Evolutionary conservation across 2,329 filamentous ascomycete genomes (phyloP).

Genomic region (Ascocoryne sarcoides): DNA sequence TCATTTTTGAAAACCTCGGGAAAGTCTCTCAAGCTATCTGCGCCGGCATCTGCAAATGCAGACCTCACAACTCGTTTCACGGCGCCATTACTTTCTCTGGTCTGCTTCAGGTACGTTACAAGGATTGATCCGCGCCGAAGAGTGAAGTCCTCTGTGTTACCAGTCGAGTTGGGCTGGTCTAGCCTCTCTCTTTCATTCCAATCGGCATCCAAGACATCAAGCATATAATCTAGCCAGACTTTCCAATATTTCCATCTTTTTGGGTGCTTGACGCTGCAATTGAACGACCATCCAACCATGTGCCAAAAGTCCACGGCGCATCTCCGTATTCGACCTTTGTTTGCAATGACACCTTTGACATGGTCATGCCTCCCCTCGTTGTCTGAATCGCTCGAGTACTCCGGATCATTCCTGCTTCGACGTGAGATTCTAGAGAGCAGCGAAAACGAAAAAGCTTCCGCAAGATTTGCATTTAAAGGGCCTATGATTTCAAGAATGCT

Average conservation of each 20-base stretch:
- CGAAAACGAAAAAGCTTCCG: slow-evolving; percentile 62
- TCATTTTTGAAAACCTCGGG: slow-evolving; percentile 62
- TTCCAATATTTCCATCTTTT: slow-evolving; percentile 76
- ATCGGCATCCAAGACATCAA: slow-evolving; percentile 68
- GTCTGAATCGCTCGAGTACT: slow-evolving; percentile 32
- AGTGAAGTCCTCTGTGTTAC: slow-evolving; percentile 23
- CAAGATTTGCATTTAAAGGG: slow-evolving; percentile 59
- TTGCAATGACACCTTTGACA: slow-evolving; percentile 51
- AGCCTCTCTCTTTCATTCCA: slow-evolving; percentile 48
- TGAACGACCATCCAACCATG: slow-evolving; percentile 84
- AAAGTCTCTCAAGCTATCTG: slow-evolving; percentile 45
- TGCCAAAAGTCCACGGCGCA: slow-evolving; percentile 85
- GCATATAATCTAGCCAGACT: slow-evolving; percentile 69
- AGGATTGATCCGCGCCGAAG: slow-evolving; percentile 49
- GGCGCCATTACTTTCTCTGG: slow-evolving; percentile 34
- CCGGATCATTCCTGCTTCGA: slow-evolving; percentile 20
- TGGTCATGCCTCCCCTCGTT: slow-evolving; percentile 33
- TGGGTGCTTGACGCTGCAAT: slow-evolving; percentile 67
- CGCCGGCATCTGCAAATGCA: slow-evolving; percentile 56
- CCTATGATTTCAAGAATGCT: slow-evolving; percentile 57
- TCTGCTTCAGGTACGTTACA: slow-evolving; percentile 37
- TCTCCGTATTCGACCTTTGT: slow-evolving; percentile 59
- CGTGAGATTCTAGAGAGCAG: slow-evolving; percentile 19
- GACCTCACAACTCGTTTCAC: slow-evolving; percentile 50
- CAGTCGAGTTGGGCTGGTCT: slow-evolving; percentile 39